Base-by-base conservation (phyloP, 192 early-diverging fungal genomes). In the Rhizophagus sp. region DNA sequence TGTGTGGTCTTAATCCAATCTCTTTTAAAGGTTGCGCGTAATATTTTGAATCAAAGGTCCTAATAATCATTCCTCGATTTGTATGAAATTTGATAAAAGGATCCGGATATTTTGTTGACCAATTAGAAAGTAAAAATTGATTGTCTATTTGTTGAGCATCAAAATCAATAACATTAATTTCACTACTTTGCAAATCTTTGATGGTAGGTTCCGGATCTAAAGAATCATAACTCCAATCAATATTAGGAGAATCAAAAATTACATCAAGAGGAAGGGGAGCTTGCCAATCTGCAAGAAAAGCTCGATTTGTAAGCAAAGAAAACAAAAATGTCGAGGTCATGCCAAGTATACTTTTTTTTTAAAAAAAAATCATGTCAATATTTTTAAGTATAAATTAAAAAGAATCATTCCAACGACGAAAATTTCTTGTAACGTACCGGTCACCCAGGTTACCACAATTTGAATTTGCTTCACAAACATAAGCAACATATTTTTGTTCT, bases 251-350 rank as follows among this genome's bases (percentile, higher is more conserved):
- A 47, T 85, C 84, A 72, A 83, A 87, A 49, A 87, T 57, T 41
- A 70, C 19, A 17, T 87, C 84, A 44, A 87, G 68, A 44, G 86
- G 81, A 33, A 83, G 66, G n/a, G 86, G 86, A 13, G 62, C 68
- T 33, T 79, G 78, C 86, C 86, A 87, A 57, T 87, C 72, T 57
- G 84, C 69, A 41, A 87, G 76, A 47, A 82, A 87, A 13, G 84
- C 80, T 41, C 84, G 75, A 41, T 82, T 68, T 19, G 86, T 87
- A 25, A 87, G 41, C 8, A 87, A 57, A 27, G 82, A 82, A 62
- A 78, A 85, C 52, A 87, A 81, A 50, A 87, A 85, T 6, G 86
- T 87, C 19, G 86, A 85, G 17, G 85, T 82, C 86, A 87, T 87
- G 39, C 86, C 85, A 83, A 81, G 24, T 17, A 76, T 64, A 0